A percentile compares a stretch with the other conserved stretches of the same genome.
Evolutionary conservation across 2,329 filamentous ascomycete genomes (phyloP).

Genomic region (Cladobotryum mycophilum): DNA sequence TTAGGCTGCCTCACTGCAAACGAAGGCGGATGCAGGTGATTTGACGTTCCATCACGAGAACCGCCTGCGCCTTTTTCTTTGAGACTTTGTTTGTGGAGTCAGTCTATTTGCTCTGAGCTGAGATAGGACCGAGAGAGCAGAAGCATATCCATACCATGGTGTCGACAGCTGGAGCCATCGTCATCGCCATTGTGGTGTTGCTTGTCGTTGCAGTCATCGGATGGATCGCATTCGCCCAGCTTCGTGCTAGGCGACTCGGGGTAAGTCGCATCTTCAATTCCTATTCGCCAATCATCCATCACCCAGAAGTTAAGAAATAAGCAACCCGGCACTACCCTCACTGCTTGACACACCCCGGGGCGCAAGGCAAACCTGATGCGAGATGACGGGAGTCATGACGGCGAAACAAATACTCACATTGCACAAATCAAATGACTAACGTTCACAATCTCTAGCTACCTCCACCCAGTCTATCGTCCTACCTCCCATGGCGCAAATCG

Average conservation of each 20-base stretch:
- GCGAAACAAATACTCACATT: not conserved
- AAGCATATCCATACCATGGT: constrained; percentile 41
- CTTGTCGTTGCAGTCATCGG: constrained; percentile 49
- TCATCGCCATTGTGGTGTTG: constrained; percentile 65
- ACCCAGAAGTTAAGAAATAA: too few relatives aligned
- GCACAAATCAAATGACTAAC: constrained; percentile 2
- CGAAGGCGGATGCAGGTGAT: too few relatives aligned
- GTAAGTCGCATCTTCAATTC: constrained; percentile 35
- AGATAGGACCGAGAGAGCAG: not conserved
- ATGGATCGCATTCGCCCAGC: constrained; percentile 66
- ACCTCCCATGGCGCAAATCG: constrained; percentile 62
- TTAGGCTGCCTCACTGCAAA: too few relatives aligned
- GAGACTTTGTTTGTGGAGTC: too few relatives aligned
- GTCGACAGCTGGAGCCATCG: constrained; percentile 58
- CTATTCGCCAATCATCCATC: too few relatives aligned
- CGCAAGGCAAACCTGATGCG: too few relatives aligned
- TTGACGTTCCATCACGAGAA: too few relatives aligned
- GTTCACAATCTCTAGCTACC: constrained; percentile 47
- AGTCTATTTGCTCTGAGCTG: not conserved
- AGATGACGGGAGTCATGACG: constrained; percentile 6
- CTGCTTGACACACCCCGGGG: too few relatives aligned
- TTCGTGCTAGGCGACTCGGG: constrained; percentile 66
- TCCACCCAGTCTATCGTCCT: constrained; percentile 59
- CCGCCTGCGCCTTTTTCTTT: not conserved
- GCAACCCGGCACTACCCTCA: too few relatives aligned